A percentile compares a stretch with the other conserved stretches of the same genome.
These are phyloP conservation scores for Penicillium lividum DNA, from an alignment of 495 filamentous ascomycete genomes.

Conservation along the genomic window DNA sequence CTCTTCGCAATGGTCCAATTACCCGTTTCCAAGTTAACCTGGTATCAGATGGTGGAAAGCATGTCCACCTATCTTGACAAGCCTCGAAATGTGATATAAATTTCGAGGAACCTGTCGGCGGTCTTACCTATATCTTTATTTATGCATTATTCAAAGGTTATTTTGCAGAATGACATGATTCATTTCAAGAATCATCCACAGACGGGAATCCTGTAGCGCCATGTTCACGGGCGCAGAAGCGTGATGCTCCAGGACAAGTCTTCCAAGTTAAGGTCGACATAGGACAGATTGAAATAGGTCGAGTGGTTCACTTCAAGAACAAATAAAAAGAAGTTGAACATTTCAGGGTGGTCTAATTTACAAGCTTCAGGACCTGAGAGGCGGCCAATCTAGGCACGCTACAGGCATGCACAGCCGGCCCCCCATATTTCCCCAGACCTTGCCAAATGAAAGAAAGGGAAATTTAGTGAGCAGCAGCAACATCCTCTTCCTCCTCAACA, in stretches of 20 bases:
- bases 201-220: not conserved
- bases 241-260: not conserved
- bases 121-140: not conserved
- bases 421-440: conserved; percentile 37
- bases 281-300: not conserved
- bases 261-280: not conserved
- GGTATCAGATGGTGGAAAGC: not conserved
- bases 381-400: conserved; percentile 29
- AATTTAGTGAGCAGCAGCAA: conserved; percentile 50
- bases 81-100: not conserved
- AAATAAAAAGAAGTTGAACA: conserved; percentile 35
- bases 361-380: conserved; percentile 42
- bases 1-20: not conserved
- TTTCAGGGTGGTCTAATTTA: conserved; percentile 51
- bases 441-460: conserved; percentile 30
- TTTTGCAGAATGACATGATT: not conserved
- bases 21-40: not conserved
- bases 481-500: conserved; percentile 62
- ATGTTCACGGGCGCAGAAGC: not conserved
- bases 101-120: not conserved
- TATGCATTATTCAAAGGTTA: not conserved
- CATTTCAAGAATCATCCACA: not conserved
- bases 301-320: conserved; percentile 6
- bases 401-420: conserved; percentile 27
- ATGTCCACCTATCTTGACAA: not conserved